Base-by-base conservation (phyloP, 225 moss, liverwort and hornwort species). In the Bryum argenteum region DNA sequence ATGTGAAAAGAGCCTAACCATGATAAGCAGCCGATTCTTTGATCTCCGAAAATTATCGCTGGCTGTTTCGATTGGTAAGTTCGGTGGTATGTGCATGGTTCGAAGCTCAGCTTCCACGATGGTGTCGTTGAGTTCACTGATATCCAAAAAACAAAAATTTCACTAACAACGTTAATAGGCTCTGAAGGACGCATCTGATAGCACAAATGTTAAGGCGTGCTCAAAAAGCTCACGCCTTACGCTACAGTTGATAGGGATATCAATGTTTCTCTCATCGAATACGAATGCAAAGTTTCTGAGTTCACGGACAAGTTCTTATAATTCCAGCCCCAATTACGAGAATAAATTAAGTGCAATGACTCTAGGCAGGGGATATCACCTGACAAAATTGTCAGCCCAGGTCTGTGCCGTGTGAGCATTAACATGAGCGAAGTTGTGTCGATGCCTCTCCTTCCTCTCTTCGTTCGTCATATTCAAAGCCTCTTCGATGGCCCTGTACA, bases 341-440 rank as follows among this genome's bases (percentile, higher is more conserved):
- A 75, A 48, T 78, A 53, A 53, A 63, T 54, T 64, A 70, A 70
- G 69, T 23, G 64, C 39, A 71, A 58, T 65, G 59, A 64, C 62
- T 72, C 73, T 67, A 57, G 54, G 54, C 45, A 69, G 55, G 65
- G 40, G 75, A 72, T 58, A 77, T 79, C 72, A 89, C 89, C 89
- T 89, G 79, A 98, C 97, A 72, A 98, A 98, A 66, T 94, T 98
- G 77, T 94, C 94, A 60, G 97, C 97, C 97, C 97, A 98, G 61
- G 92, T 85, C 84, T 98, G 97, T 28, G 97, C 94, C 45, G 97
- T 98, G 80, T 98, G 97, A 62, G 85, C 88, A 19, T 82, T 98
- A 68, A 98, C 94, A 79, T 98, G 97, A 77, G 86, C 85, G 75
- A 91, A 94, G 75, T 94, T 98, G 75, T 92, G 92, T 54, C 85